These are phyloP conservation scores for Sugiyamaella mastotermitis DNA, from an alignment of 805 yeast species.

Conservation along the genomic window DNA sequence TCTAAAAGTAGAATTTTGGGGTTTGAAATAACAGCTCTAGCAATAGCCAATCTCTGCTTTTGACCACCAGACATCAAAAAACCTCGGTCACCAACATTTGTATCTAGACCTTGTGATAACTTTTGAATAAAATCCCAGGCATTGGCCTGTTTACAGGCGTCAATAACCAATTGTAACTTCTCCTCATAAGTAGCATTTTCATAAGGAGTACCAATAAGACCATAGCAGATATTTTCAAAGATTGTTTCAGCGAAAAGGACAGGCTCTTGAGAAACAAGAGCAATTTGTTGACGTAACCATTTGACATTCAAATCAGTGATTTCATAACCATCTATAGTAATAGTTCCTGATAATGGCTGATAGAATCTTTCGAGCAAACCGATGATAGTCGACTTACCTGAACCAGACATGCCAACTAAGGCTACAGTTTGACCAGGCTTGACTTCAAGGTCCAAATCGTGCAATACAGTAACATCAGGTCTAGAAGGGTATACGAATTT, in stretches of 20 bases:
- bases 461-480: conserved; percentile 76
- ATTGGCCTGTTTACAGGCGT: conserved; percentile 32
- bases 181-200: conserved; percentile 40
- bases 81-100: conserved; percentile 57
- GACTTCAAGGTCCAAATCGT: conserved; percentile 66
- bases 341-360: conserved; percentile 67
- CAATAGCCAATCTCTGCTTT: conserved; percentile 66
- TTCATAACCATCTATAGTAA: conserved; percentile 79
- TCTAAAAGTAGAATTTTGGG: conserved; percentile 57
- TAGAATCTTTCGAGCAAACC: conserved; percentile 82
- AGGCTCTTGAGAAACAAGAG: conserved; percentile 94
- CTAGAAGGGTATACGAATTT: conserved; percentile 74
- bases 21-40: conserved; percentile 58
- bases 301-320: conserved; percentile 65
- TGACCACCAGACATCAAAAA: conserved; percentile 64
- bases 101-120: conserved; percentile 74
- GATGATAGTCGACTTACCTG: conserved; percentile 87
- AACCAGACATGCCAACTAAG: conserved; percentile 91
- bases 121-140: conserved; percentile 40
- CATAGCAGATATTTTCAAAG: conserved; percentile 80
- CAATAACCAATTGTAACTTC: conserved; percentile 31
- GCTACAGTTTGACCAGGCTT: conserved; percentile 90
- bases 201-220: conserved; percentile 64
- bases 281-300: conserved; percentile 66
- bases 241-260: conserved; percentile 86